Evolutionary conservation across 768 basidiomycete genomes (phyloP).

Genomic region (Russula ochroleuca): DNA sequence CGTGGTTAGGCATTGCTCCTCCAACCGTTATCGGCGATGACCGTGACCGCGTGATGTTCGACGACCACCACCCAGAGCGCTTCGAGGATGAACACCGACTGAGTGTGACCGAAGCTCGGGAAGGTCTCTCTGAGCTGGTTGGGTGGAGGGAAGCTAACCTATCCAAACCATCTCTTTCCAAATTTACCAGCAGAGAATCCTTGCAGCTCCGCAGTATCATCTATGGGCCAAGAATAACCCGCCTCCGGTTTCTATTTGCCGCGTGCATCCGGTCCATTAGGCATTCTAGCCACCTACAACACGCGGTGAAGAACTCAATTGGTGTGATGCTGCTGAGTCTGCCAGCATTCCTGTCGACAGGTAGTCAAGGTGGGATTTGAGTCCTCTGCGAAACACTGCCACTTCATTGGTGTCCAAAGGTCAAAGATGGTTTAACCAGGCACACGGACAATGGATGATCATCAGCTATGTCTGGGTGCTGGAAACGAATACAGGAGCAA

Average conservation of each 20-base stretch:
- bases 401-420: slow-evolving; percentile 30
- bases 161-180: neutral
- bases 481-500: slow-evolving; percentile 51
- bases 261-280: slow-evolving; percentile 32
- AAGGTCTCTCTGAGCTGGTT: slow-evolving; percentile 22
- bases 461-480: slow-evolving; percentile 50
- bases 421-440: slow-evolving; percentile 37
- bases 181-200: slow-evolving; percentile 27
- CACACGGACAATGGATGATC: slow-evolving; percentile 48
- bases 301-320: slow-evolving; percentile 45
- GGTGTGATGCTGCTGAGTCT: slow-evolving; percentile 42
- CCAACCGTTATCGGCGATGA: slow-evolving; percentile 20
- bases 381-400: neutral
- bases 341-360: slow-evolving; percentile 42
- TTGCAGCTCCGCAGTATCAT: slow-evolving; percentile 27
- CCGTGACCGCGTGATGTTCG: slow-evolving; percentile 2
- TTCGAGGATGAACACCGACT: slow-evolving; percentile 15
- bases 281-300: slow-evolving; percentile 43
- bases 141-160: slow-evolving; percentile 11
- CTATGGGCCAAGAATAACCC: slow-evolving; percentile 30
- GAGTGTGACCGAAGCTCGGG: slow-evolving; percentile 23
- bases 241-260: slow-evolving; percentile 36
- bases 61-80: slow-evolving; percentile 9
- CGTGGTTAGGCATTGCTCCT: slow-evolving; percentile 24
- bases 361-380: slow-evolving; percentile 34